Evolutionary conservation across 805 yeast species (phyloP).

Genomic region (Yarrowia sp.): DNA sequence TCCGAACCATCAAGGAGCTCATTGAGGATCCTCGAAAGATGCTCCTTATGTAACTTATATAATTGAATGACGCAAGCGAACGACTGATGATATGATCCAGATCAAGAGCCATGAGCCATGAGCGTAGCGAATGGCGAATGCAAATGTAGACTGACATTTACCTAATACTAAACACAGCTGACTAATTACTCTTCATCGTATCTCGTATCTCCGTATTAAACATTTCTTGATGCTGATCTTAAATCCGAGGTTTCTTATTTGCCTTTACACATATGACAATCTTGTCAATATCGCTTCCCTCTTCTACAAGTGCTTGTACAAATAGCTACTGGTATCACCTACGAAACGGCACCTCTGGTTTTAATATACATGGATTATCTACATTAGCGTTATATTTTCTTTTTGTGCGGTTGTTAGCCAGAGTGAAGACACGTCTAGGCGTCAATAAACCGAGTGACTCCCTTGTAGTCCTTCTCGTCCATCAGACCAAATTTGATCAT

Average conservation of each 20-base stretch:
- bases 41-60: slow-evolving; percentile 51
- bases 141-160: too few species aligned
- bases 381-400: slow-evolving; percentile 2
- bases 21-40: slow-evolving; percentile 99
- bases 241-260: too few species aligned
- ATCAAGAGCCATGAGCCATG: too few species aligned
- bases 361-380: neutral
- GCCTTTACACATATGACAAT: too few species aligned
- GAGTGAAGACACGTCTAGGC: neutral
- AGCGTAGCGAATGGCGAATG: too few species aligned
- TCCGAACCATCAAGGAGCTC: slow-evolving; percentile 92
- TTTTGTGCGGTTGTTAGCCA: neutral
- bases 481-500: slow-evolving; percentile 58
- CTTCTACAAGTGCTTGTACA: too few species aligned
- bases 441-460: slow-evolving; percentile 29
- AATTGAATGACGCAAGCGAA: slow-evolving; percentile 24
- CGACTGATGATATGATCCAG: neutral
- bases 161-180: neutral
- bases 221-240: too few species aligned
- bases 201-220: too few species aligned
- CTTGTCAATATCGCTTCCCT: too few species aligned
- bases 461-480: slow-evolving; percentile 39
- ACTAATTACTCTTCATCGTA: neutral
- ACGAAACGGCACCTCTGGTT: neutral
- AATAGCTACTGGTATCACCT: neutral